Conservation (phyloP, 768 basidiomycete genomes). For the Suillus placidus region DNA sequence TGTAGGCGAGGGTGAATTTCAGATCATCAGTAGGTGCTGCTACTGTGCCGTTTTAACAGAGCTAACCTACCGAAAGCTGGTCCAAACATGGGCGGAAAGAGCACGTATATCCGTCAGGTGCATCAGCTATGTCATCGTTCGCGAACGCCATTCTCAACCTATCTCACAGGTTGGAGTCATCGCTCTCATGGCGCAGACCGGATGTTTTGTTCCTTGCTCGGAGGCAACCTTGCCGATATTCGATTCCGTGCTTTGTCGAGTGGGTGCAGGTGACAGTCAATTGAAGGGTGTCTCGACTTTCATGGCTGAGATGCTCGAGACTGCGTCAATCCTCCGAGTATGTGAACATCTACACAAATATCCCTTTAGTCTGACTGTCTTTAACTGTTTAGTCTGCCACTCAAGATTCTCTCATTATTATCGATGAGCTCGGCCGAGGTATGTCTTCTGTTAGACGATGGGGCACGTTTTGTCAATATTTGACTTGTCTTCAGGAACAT, state of each 20-base stretch:
- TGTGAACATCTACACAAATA: slow-evolving; percentile 16
- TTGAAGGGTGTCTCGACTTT: slow-evolving; percentile 98
- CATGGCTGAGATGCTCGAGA: slow-evolving; percentile 99
- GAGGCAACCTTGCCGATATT: slow-evolving; percentile 89
- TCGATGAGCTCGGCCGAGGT: slow-evolving; percentile 96
- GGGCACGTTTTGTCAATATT: background rate
- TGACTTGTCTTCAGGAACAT: slow-evolving; percentile 65
- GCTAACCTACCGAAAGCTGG: slow-evolving; percentile 58
- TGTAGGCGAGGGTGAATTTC: slow-evolving; percentile 84
- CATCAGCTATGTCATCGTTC: background rate
- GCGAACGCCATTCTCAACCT: background rate
- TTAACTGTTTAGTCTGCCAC: slow-evolving; percentile 70
- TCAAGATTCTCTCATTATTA: slow-evolving; percentile 91
- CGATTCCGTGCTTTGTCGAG: slow-evolving; percentile 92
- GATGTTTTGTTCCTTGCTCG: slow-evolving; percentile 92
- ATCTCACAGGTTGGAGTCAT: slow-evolving; percentile 84
- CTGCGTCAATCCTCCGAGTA: slow-evolving; percentile 90
- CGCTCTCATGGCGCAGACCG: slow-evolving; percentile 92
- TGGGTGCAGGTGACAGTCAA: slow-evolving; percentile 97
- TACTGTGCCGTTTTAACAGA: background rate
- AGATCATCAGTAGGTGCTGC: slow-evolving; percentile 77
- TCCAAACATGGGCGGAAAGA: slow-evolving; percentile 98
- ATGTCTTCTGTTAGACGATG: slow-evolving; percentile 9
- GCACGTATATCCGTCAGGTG: slow-evolving; percentile 93
- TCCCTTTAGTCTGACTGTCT: background rate